A percentile compares a stretch with the other conserved stretches of the same genome.
Conservation (phyloP, 2,329 filamentous ascomycete species). For the Cladophialophora carrionii region DNA sequence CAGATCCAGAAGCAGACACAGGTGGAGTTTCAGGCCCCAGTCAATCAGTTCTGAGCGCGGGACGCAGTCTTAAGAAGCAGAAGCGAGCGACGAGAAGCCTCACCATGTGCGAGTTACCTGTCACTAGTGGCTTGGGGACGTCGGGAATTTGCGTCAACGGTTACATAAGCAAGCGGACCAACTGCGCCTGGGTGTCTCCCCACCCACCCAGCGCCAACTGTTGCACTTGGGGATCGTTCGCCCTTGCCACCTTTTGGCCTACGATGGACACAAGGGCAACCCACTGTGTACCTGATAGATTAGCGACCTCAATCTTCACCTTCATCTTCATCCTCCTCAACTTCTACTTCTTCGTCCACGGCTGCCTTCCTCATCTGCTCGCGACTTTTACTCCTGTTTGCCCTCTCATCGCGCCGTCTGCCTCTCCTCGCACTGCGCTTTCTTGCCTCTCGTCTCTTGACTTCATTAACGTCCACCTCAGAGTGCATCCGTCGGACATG, state of each 20-base stretch:
- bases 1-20: background rate
- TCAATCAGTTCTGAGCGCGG: background rate
- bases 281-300: background rate
- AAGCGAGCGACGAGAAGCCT: too few species aligned
- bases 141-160: background rate
- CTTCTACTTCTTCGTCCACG: background rate
- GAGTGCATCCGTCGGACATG: constrained; percentile 38
- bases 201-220: too few species aligned
- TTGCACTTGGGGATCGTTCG: background rate
- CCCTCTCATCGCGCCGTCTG: constrained; percentile 24
- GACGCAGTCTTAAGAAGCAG: too few species aligned
- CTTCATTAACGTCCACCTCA: constrained; percentile 34
- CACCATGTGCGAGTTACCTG: too few species aligned
- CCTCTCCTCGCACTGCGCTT: constrained; percentile 32
- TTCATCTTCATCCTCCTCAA: background rate
- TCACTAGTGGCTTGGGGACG: too few species aligned
- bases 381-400: constrained; percentile 20
- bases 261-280: background rate
- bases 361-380: background rate
- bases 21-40: background rate
- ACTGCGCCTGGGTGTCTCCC: background rate
- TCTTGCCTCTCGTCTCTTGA: constrained; percentile 30
- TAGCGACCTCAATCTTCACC: background rate
- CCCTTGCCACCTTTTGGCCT: background rate
- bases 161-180: background rate